Evolutionary conservation across 2,329 filamentous ascomycete species (phyloP).

Genomic region (Cladophialophora carrionii): DNA sequence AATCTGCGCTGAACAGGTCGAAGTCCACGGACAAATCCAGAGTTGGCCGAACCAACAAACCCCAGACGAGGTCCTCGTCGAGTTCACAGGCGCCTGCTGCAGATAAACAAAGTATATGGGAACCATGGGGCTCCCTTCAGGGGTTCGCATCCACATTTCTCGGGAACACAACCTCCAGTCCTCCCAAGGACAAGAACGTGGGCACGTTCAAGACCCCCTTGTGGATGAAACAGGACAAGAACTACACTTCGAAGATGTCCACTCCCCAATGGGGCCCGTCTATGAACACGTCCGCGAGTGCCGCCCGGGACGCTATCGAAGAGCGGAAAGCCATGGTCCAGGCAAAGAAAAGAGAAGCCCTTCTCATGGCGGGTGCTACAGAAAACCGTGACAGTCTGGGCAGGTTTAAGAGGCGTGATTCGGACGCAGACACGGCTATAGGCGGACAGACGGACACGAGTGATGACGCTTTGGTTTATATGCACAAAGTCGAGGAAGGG

Average conservation of each 20-base stretch:
- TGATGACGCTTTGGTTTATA: conserved; percentile 78
- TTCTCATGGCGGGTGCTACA: conserved; percentile 51
- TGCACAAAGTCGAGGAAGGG: conserved; percentile 78
- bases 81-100: conserved; percentile 8
- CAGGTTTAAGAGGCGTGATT: conserved; percentile 53
- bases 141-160: conserved; percentile 54
- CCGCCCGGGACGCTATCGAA: conserved; percentile 46
- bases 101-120: conserved; percentile 42
- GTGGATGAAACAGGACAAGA: conserved; percentile 40
- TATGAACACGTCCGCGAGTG: conserved; percentile 2
- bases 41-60: conserved; percentile 18
- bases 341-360: conserved; percentile 53
- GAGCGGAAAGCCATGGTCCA: conserved; percentile 52
- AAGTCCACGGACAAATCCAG: conserved; percentile 26
- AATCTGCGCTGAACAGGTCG: conserved; percentile 31
- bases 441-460: conserved; percentile 52
- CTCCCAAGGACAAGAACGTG: conserved; percentile 38
- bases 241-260: conserved; percentile 38
- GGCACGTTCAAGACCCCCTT: conserved; percentile 28
- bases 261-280: conserved; percentile 49
- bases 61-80: conserved; percentile 14
- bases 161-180: conserved; percentile 46
- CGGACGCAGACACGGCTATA: conserved; percentile 44
- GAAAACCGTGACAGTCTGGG: conserved; percentile 43
- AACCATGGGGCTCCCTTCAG: conserved; percentile 55